Evolutionary conservation across 257 asterid genomes (phyloP).

Genomic region (Thymus mandschuricus): DNA sequence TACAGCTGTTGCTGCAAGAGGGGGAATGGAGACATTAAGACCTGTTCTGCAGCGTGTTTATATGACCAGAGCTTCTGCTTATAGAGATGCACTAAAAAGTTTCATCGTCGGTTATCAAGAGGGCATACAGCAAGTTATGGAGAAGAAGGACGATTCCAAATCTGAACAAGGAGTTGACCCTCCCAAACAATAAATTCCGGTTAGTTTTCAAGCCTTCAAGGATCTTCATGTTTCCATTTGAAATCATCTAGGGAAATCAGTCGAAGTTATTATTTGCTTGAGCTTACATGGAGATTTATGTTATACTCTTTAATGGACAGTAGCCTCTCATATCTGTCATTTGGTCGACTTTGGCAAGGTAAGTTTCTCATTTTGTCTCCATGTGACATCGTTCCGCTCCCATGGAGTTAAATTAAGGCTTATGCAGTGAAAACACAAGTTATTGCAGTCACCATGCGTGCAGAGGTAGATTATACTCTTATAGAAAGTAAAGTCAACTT

Average conservation of each 20-base stretch:
- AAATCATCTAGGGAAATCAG: not conserved
- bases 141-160: constrained; percentile 54
- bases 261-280: not conserved
- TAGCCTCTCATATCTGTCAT: not conserved
- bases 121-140: constrained; percentile 83
- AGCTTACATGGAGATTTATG: not conserved
- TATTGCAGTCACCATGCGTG: not conserved
- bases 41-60: constrained; percentile 91
- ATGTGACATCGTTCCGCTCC: constrained; percentile 3
- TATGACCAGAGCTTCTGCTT: constrained; percentile 93
- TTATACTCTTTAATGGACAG: not conserved
- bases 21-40: constrained; percentile 87
- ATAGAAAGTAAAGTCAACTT: not conserved
- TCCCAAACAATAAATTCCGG: constrained; percentile 33
- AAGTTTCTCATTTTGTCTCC: constrained; percentile 1
- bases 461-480: not conserved
- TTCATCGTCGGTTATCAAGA: constrained; percentile 95
- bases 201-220: not conserved
- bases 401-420: not conserved
- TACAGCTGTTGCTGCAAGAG: constrained; percentile 87
- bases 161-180: constrained; percentile 40
- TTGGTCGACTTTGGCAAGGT: not conserved
- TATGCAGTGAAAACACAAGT: not conserved
- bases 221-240: not conserved
- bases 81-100: constrained; percentile 82